Conservation (phyloP, 2,329 filamentous ascomycete species). For the Penicillium sp. region DNA sequence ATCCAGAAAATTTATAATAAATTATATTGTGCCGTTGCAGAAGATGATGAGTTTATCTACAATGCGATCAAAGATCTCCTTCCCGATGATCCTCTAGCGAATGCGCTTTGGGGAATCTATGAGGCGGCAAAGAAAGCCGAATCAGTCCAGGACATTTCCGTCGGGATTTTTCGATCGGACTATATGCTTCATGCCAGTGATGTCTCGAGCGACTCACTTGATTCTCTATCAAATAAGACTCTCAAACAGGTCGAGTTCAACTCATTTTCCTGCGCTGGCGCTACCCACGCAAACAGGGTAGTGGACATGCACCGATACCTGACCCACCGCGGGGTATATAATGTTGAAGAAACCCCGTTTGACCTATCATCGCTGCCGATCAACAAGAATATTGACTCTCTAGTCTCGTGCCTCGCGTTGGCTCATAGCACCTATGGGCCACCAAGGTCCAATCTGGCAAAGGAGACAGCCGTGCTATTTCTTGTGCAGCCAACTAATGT, state of each 20-base stretch:
- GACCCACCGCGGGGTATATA: constrained; percentile 24
- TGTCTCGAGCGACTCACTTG: background rate
- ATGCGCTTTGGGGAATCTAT: constrained; percentile 41
- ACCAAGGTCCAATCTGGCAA: constrained; percentile 11
- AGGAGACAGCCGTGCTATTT: constrained; percentile 40
- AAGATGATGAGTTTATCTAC: constrained; percentile 41
- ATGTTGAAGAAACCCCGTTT: constrained; percentile 5
- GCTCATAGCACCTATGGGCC: constrained; percentile 37
- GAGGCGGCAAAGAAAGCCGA: constrained; percentile 30
- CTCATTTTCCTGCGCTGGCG: constrained; percentile 45
- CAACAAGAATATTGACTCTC: constrained; percentile 33
- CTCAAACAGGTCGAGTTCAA: constrained; percentile 52
- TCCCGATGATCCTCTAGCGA: constrained; percentile 34
- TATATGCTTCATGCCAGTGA: constrained; percentile 43
- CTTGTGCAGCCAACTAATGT: constrained; percentile 45
- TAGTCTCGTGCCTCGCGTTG: constrained; percentile 31
- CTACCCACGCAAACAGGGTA: constrained; percentile 40
- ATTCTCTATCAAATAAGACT: background rate
- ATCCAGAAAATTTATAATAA: constrained; percentile 61
- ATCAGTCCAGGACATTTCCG: constrained; percentile 31
- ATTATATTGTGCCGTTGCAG: constrained; percentile 53
- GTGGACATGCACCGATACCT: constrained; percentile 45
- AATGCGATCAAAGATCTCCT: constrained; percentile 32
- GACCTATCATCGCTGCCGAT: constrained; percentile 23
- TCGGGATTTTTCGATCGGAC: constrained; percentile 46